phyloP scores from a whole-genome alignment of 2,329 filamentous ascomycete species.

The Volutella citrinella region DNA sequence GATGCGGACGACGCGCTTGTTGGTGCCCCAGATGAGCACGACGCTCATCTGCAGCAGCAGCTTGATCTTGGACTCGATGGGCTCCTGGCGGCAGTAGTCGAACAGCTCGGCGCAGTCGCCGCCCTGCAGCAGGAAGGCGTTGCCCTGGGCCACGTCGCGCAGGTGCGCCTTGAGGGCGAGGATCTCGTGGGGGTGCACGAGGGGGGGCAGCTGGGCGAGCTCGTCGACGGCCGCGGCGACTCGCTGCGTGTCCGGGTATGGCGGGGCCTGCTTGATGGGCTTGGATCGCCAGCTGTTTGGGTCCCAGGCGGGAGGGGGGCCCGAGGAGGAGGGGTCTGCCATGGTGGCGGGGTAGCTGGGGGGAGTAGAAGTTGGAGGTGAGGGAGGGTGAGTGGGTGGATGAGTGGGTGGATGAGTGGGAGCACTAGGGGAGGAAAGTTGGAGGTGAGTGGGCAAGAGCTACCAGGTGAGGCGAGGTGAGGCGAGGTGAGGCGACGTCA shows the following conservation, averaged over 20 bases:
- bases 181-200: slow-evolving; percentile 80
- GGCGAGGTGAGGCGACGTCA: too few relatives aligned
- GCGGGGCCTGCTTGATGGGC: slow-evolving; percentile 73
- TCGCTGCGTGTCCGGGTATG: slow-evolving; percentile 61
- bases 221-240: slow-evolving; percentile 61
- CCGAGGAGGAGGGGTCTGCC: slow-evolving; percentile 11
- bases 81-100: slow-evolving; percentile 85
- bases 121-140: slow-evolving; percentile 91
- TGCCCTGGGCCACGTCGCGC: slow-evolving; percentile 82
- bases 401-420: too few relatives aligned
- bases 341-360: slow-evolving; percentile 5
- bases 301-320: slow-evolving; percentile 50
- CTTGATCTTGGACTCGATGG: slow-evolving; percentile 96
- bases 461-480: too few relatives aligned
- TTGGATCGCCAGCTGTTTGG: slow-evolving; percentile 72
- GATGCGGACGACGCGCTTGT: slow-evolving; percentile 84
- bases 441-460: too few relatives aligned
- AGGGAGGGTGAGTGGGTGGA: slow-evolving; percentile 1
- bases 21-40: slow-evolving; percentile 84
- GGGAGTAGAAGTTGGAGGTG: slow-evolving; percentile 1
- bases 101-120: slow-evolving; percentile 98
- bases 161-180: slow-evolving; percentile 73
- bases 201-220: slow-evolving; percentile 67
- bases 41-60: slow-evolving; percentile 95
- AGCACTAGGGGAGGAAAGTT: too few relatives aligned